Evolutionary conservation across 306 rosid genomes (phyloP), one percentile per base, ranked within the genome.

Genomic region (Rosa rugosa): DNA sequence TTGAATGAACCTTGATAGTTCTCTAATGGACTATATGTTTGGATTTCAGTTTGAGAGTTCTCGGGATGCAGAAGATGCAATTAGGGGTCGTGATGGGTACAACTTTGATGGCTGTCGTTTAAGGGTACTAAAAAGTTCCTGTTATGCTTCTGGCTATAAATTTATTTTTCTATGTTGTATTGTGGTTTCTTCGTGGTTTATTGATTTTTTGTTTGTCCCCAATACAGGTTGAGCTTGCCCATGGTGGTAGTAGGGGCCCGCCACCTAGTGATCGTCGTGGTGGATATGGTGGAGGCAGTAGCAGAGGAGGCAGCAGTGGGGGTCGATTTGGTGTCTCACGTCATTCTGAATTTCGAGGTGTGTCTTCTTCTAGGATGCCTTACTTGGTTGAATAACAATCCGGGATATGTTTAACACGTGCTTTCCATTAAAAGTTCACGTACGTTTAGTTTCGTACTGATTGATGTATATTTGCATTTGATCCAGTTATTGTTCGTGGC

Each of bases 311-410:
- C 3, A 79, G 92, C 1, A 84, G 93, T 5, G 93, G 90, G 11
- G 85, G 94, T 25, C 93, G 94, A 41, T 89, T 90, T 90, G 97
- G 99, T 20, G 56, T 82, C 76, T 93, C 99, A 49, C 98, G 96
- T 77, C 97, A 90, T 85, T 96, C 99, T 89, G 99, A 96, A 81
- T 96, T 75, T 86, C 89, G 99, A 87, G 99, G 99, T 93, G 59
- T 38, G 79, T 69, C 36, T 59, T 63, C 65, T 47, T 7, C 45
- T 65, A 60, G 53, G 73, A 10, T 64, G 64, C 36, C 23, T 40
- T 78, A 38, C 25, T 41, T 47, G 27, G 14, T 46, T n/a, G 25
- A 34, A 50, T 62, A 76, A 8, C 8, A 8, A 17, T 49, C 38
- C 6, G 34, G 73, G 72, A 50, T 3, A 49, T 75, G 38, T 36